Base-by-base conservation (phyloP, 768 basidiomycete genomes). In the Termitomyces sp. region DNA sequence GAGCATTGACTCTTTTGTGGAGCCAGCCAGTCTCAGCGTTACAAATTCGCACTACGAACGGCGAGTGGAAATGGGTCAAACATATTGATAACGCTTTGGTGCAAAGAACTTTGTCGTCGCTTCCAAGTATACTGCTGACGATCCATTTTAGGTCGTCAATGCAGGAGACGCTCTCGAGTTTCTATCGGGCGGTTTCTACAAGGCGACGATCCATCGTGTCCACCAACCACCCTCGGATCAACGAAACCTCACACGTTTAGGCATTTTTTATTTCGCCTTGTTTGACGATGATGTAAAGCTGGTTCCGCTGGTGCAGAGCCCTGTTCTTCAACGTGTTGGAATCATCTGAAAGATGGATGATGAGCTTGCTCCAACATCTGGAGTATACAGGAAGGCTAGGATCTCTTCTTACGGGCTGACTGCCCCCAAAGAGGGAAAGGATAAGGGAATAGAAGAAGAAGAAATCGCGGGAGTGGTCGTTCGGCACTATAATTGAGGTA, bases 191-290 rank as follows among this genome's bases (percentile, higher is more conserved):
- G 77, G 78, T 6, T 76, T 67, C 60, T 78, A 79, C 62, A 70
- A 70, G 14, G 73, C 73, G 14, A 79, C 78, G 0, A 77, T 78
- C 50, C 78, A 80, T 53, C 37, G 78, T 48, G 80, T 82, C 26
- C 65, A 76, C 41, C 79, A 79, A 56, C 80, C 79, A 0, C 80
- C 80, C 3, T 48, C 56, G 0, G 77, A 79, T 58, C 80, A 82
- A 57, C 71, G 67, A 10, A 67, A 66, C 19, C 68, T 66, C 40
- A 63, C 72, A 4, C 75, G 80, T 17, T 68, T 82, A 0, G 76
- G 79, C 10, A 68, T 73, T 5, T 78, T 78, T 63, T 79, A 79
- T 61, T 80, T 82, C 59, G 61, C 65, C n/a, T 66, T 75, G 62
- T 62, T 74, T 1, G 72, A 80, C 62, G 78, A 80, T 62, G 63